phyloP scores from a whole-genome alignment of 2,329 filamentous ascomycete species.

The Neopestalotiopsis sp. region DNA sequence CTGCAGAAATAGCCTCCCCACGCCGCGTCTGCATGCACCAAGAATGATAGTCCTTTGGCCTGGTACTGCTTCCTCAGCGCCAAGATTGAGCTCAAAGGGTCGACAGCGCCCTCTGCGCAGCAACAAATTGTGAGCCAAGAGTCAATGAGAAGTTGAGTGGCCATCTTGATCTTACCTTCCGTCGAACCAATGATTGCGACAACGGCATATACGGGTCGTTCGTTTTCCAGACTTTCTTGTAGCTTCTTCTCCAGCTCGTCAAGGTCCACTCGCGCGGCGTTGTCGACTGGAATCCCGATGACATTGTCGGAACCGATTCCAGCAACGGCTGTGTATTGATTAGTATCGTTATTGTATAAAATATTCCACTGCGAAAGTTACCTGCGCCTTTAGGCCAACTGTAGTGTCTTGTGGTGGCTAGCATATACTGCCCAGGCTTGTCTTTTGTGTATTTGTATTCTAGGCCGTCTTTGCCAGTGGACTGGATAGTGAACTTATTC shows the following conservation, averaged over 20 bases:
- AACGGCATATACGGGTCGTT: constrained; percentile 46
- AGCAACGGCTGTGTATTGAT: constrained; percentile 40
- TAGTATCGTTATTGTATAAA: not conserved
- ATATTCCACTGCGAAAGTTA: constrained; percentile 28
- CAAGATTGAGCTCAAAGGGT: constrained; percentile 44
- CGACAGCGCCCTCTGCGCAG: constrained; percentile 47
- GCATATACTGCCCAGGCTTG: constrained; percentile 41
- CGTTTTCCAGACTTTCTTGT: constrained; percentile 19
- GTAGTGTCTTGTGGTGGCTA: constrained; percentile 51
- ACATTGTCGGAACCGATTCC: constrained; percentile 51
- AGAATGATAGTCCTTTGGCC: constrained; percentile 47
- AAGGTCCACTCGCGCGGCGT: constrained; percentile 44
- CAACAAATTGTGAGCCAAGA: not conserved
- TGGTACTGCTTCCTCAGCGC: constrained; percentile 46
- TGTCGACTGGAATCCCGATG: constrained; percentile 45
- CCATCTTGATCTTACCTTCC: constrained; percentile 35
- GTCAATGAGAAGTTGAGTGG: not conserved
- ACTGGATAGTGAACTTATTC: constrained; percentile 44
- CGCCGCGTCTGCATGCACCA: constrained; percentile 53
- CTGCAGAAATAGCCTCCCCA: constrained; percentile 57
- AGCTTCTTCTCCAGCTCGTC: constrained; percentile 34
- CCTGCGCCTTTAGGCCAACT: constrained; percentile 55
- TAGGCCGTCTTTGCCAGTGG: constrained; percentile 43
- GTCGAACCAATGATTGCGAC: constrained; percentile 54
- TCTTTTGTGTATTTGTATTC: constrained; percentile 39